Evolutionary conservation across 176 grass and related monocot species (phyloP), one percentile per base, ranked within the genome.

Genomic region (barley (Hordeum vulgare)): DNA sequence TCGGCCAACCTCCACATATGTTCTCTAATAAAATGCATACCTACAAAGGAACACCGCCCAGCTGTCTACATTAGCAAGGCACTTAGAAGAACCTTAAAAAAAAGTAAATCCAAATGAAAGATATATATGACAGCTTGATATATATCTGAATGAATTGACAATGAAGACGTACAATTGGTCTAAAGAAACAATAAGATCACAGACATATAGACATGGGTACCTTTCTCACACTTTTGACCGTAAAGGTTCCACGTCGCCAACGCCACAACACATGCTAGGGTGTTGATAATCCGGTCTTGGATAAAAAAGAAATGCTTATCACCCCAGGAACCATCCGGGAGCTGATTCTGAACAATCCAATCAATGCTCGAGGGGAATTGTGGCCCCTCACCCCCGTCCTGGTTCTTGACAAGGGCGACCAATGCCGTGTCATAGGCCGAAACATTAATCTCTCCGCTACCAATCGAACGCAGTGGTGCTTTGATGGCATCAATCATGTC

Each of bases 401-500:
- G 13, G 2, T 84, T 25, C 27, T 84, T 77, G 17, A 90, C 72
- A 59, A 94, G 49, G 9, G 92, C 86, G 6, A 89, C 86, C 92
- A 83, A 84, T 8, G 89, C 89, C 0, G 89, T 94, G 76, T 89
- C 89, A 20, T 94, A 94, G 24, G 80, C 75, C n/a, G 92, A 91
- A 33, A 86, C 34, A 17, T 29, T 91, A 47, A 89, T 88, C 73
- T 90, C 88, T 2, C 91, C 88, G 4, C 83, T 79, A 3, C 47
- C 47, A 2, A 88, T 86, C 8, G 77, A 82, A 4, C 80, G 34
- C 63, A 81, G 21, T 54, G 63, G 75, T 20, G 58, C 42, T 67
- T 63, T 86, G 53, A 90, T 74, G 31, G 62, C 49, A 24, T 47
- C 27, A 45, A 90, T 57, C 42, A 80, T 80, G 35, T 8, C 0